Conservation (phyloP, 192 early-diverging fungal genomes). For the Backusella liffmaniae region DNA sequence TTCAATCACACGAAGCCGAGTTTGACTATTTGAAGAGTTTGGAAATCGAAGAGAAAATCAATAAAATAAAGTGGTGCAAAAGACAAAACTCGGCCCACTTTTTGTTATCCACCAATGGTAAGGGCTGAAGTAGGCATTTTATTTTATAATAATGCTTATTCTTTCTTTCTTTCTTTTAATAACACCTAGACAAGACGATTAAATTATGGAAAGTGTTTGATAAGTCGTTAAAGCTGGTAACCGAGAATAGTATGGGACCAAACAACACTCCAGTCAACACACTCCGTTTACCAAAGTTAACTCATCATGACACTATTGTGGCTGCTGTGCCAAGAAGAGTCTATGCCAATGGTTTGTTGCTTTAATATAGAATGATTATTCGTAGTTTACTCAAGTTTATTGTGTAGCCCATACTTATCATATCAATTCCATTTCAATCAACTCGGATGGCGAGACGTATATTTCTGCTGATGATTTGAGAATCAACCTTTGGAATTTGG, state of each 20-base stretch:
- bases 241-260: constrained; percentile 76
- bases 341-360: constrained; percentile 66
- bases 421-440: constrained; percentile 94
- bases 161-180: no score
- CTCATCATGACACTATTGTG: constrained; percentile 85
- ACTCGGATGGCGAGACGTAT: constrained; percentile 90
- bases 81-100: constrained; percentile 89
- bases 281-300: constrained; percentile 76
- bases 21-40: constrained; percentile 94
- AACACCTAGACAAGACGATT: constrained; percentile 80
- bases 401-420: constrained; percentile 82
- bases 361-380: neutral
- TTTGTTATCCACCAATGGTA: constrained; percentile 88
- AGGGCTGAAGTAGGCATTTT: neutral
- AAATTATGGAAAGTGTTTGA: constrained; percentile 96
- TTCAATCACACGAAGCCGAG: constrained; percentile 95
- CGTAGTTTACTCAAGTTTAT: no score
- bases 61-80: constrained; percentile 93
- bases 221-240: constrained; percentile 83
- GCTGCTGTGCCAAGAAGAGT: constrained; percentile 86
- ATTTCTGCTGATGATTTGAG: constrained; percentile 90
- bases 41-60: constrained; percentile 97
- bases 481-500: constrained; percentile 93
- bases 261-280: constrained; percentile 38
- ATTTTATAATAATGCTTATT: neutral